Base-by-base conservation (phyloP, 2,329 filamentous ascomycete genomes). In the Ascosphaera aggregata region DNA sequence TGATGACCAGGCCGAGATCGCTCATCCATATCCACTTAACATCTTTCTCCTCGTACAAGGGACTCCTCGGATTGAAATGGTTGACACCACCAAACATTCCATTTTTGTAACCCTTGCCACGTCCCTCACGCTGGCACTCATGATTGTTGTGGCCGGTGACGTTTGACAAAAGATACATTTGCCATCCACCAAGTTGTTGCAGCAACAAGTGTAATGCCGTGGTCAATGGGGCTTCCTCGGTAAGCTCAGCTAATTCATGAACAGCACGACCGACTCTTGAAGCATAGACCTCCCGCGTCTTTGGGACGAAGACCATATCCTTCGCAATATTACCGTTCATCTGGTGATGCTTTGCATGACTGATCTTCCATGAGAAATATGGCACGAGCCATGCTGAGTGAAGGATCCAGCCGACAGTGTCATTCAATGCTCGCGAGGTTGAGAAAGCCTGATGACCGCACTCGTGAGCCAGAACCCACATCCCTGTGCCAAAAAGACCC, bases 361-460 rank as follows among this genome's bases (percentile, higher is more conserved):
- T 93, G 62, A 95, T 85, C 66, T 98, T 92, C 89, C 89, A 98
- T 56, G 82, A 92, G 66, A 94, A 98, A 66, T 95, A 98, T 17
- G 89, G 89, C 37, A 98, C 86, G 41, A 94, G 67, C 31, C 94
- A 73, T 35, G 73, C 60, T 30, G 85, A 93, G 65, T 95, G 86
- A 49, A 81, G 72, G 55, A 93, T 59, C 80, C 81, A 94, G 52
- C 86, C 86, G 42, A 89, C 82, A 18, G 80, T 72, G 60, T 95
- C 84, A 65, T 95, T 95, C 55, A 94, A 61, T 9, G 73, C 64
- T 65, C 80, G 86, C 51, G 80, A 94, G n/a, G 80, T 66, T 34
- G 89, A 95, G 67, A 98, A 95, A 43, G 89, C 77, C 59, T 89
- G 80, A 63, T 98, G 89, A 47, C 89, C 89, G 56, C 89, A 98